Evolutionary conservation across 2,329 filamentous ascomycete genomes (phyloP).

Genomic region (Aspergillus texensis): DNA sequence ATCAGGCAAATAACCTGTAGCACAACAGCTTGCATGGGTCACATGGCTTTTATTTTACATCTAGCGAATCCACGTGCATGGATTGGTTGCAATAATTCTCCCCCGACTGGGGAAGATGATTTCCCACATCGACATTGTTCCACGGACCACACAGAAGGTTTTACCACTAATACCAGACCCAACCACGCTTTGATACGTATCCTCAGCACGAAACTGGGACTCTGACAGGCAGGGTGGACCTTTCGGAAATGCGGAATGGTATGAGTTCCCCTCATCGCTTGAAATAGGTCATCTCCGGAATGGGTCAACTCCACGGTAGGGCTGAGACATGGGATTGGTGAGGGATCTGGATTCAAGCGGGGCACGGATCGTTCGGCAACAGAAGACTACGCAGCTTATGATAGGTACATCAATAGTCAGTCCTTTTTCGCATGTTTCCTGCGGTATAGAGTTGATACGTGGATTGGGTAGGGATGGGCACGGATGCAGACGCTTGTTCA

Average conservation of each 20-base stretch:
- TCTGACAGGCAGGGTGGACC: neutral
- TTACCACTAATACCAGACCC: neutral
- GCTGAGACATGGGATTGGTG: neutral
- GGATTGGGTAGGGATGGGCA: conserved; percentile 1
- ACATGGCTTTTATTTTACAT: neutral
- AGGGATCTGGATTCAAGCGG: neutral
- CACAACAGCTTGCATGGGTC: neutral
- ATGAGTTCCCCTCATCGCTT: neutral
- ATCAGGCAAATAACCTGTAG: neutral
- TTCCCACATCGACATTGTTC: too few relatives aligned
- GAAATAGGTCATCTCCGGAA: neutral
- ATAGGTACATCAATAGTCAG: neutral
- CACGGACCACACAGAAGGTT: neutral
- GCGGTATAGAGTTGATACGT: neutral
- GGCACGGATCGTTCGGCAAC: neutral
- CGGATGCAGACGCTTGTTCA: neutral
- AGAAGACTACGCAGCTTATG: neutral
- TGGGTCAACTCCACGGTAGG: neutral
- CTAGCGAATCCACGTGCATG: neutral
- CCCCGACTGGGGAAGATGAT: too few relatives aligned
- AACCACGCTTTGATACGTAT: neutral
- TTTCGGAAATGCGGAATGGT: neutral
- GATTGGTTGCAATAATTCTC: neutral
- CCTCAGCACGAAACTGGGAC: neutral
- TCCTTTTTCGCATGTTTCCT: too few relatives aligned